Percentiles rank a stretch among this genome's conserved stretches.
Evolutionary conservation across 768 basidiomycete genomes (phyloP).

Genomic region (Termitomyces titanicus): DNA sequence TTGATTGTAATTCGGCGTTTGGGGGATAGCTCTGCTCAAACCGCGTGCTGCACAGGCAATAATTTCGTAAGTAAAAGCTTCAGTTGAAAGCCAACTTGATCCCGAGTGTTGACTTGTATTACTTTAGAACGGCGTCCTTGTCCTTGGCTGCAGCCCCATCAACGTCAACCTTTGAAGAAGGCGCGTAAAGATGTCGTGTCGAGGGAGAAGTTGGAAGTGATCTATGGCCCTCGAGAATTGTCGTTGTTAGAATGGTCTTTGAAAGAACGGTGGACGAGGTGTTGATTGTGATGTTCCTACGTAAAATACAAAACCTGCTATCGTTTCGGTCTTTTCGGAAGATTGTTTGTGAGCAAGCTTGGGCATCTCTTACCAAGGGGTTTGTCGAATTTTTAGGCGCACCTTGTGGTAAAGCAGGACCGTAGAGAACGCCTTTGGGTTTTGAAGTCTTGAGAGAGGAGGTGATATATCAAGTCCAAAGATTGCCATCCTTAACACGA

Average conservation of each 20-base stretch:
- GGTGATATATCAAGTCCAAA: too few relatives aligned
- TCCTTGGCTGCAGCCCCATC: slow-evolving; percentile 8
- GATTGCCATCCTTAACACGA: too few relatives aligned
- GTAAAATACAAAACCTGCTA: too few relatives aligned
- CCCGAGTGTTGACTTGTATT: not conserved
- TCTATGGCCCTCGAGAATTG: not conserved
- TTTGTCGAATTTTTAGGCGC: too few relatives aligned
- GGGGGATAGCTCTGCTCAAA: slow-evolving; percentile 8
- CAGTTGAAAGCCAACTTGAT: not conserved
- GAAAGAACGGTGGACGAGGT: not conserved
- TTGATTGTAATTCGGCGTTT: not conserved
- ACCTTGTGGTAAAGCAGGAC: too few relatives aligned
- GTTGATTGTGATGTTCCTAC: not conserved
- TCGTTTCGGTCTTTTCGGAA: not conserved
- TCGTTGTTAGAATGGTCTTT: not conserved
- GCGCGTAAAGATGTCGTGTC: not conserved
- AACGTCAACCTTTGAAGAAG: not conserved
- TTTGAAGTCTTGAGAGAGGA: too few relatives aligned
- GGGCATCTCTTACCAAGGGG: too few relatives aligned
- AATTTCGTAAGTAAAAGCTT: slow-evolving; percentile 11
- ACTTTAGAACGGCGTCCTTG: slow-evolving; percentile 5
- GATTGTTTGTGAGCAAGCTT: too few relatives aligned
- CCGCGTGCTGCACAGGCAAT: slow-evolving; percentile 18
- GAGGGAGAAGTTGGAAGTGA: not conserved
- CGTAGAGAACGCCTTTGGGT: too few relatives aligned